Evolutionary conservation across 2,329 filamentous ascomycete species (phyloP), one percentile per base, ranked within the genome.

Genomic region (Paecilomyces sp.): DNA sequence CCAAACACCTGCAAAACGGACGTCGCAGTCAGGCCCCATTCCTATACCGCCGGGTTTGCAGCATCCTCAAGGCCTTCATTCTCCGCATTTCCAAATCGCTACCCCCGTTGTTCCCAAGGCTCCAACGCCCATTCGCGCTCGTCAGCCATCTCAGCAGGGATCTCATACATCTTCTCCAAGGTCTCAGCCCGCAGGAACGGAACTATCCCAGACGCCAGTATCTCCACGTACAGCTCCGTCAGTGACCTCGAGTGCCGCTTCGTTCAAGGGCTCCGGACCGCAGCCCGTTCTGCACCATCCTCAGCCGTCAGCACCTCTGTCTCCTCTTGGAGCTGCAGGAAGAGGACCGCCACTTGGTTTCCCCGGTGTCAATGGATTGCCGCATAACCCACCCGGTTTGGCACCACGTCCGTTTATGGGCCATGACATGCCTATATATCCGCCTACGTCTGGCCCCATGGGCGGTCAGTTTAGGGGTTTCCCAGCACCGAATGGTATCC

Each of bases 51-150:
- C 82, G 52, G 81, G 80, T 55, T 69, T 85, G 57, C 77, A 79
- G 55, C 75, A 80, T 47, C 80, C 84, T 65, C 80, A 84, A 59
- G 82, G 78, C 24, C 82, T 88, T 64, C 85, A 86, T 55, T 97
- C 93, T 15, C 93, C 93, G 7, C 90, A 91, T 70, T 84, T 93
- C 56, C 79, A 88, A 30, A 82, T 91, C 62, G 89, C 90, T 9
- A 94, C 90, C 34, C 93, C 94, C 7, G 88, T 86, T 28, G 77
- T 96, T 54, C 87, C 92, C 12, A 96, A 96, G 72, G 87, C 88
- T 22, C 87, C 91, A 4, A 92, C 90, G 12, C 90, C 92, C 8
- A 88, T 86, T 64, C 88, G 89, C 63, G 83, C 87, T 41, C 87
- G 91, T 58, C 90, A 92, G 62, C 77, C 85, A 54, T 94, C 91